These are phyloP conservation scores for Zasmidium angulare DNA, from an alignment of 2,329 filamentous ascomycete genomes.

Conservation along the genomic window DNA sequence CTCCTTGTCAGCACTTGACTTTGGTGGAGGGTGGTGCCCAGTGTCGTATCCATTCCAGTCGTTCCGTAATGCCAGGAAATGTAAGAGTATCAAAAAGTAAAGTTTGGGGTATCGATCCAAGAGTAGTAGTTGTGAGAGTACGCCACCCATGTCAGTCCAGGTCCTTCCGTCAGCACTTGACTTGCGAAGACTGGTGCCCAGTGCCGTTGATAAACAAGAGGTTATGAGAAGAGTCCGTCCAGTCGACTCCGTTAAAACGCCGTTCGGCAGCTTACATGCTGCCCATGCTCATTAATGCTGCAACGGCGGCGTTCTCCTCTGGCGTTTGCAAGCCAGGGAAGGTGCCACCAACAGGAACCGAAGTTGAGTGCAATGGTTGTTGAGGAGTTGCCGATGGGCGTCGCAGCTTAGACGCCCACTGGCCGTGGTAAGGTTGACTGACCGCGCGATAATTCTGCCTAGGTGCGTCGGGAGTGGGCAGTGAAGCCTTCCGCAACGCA, in stretches of 20 bases:
- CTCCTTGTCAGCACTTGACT: conserved; percentile 38
- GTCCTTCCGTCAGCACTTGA: conserved; percentile 40
- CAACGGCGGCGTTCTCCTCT: conserved; percentile 78
- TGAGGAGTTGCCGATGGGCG: conserved; percentile 22
- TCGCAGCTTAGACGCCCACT: conserved; percentile 25
- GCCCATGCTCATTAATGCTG: conserved; percentile 76
- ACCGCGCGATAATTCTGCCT: conserved; percentile 33
- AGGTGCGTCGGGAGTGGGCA: conserved; percentile 31
- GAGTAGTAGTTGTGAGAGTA: conserved; percentile 14
- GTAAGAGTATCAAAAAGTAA: conserved; percentile 9
- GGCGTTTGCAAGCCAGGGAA: conserved; percentile 46
- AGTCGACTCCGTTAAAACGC: conserved; percentile 4
- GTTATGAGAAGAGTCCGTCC: conserved; percentile 1
- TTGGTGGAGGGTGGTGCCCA: conserved; percentile 35
- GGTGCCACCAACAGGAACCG: conserved; percentile 20
- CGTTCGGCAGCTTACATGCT: conserved; percentile 51
- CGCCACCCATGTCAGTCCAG: conserved; percentile 40
- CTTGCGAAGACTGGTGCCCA: conserved; percentile 37
- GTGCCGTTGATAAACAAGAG: conserved; percentile 30
- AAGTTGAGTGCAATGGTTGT: conserved; percentile 21
- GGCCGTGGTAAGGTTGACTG: conserved; percentile 28
- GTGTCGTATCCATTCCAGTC: conserved; percentile 27
- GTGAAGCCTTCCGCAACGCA: conserved; percentile 68
- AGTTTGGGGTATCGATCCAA: conserved; percentile 13
- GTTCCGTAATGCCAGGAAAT: conserved; percentile 10